phyloP scores from a whole-genome alignment of 2,329 filamentous ascomycete species.

The Colletotrichum orbiculare region DNA sequence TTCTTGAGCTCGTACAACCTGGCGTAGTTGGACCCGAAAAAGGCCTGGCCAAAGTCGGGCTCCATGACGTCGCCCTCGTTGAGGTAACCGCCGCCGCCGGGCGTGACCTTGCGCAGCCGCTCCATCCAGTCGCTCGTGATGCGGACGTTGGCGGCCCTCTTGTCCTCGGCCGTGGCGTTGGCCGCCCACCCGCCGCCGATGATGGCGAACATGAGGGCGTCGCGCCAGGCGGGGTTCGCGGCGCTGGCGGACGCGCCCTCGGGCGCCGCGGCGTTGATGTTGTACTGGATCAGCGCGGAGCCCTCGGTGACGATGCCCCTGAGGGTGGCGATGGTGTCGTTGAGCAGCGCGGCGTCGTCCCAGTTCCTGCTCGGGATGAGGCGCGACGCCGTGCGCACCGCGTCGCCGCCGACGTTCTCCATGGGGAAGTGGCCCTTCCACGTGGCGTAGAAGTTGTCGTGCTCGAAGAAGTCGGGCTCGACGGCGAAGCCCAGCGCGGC shows the following conservation, averaged over 20 bases:
- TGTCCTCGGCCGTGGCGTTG: constrained; percentile 26
- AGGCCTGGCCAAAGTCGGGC: constrained; percentile 44
- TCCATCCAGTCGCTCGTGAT: constrained; percentile 46
- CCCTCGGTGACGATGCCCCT: constrained; percentile 40
- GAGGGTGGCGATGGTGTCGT: constrained; percentile 44
- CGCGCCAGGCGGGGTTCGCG: constrained; percentile 60
- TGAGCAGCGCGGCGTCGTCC: constrained; percentile 37
- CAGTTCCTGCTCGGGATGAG: constrained; percentile 54
- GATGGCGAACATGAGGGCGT: constrained; percentile 50
- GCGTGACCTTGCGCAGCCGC: constrained; percentile 43
- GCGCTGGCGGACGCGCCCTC: constrained; percentile 45
- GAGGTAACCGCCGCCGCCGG: constrained; percentile 42
- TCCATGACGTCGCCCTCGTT: constrained; percentile 48
- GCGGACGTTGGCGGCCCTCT: constrained; percentile 41
- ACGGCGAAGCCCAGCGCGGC: constrained; percentile 43
- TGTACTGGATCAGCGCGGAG: constrained; percentile 39
- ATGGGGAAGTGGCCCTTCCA: constrained; percentile 54
- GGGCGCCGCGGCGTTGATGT: constrained; percentile 38
- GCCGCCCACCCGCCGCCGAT: constrained; percentile 32
- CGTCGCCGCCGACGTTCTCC: constrained; percentile 43
- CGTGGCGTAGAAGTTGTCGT: constrained; percentile 49
- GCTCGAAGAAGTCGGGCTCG: constrained; percentile 46
- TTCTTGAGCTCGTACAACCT: constrained; percentile 44
- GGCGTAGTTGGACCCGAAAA: constrained; percentile 46
- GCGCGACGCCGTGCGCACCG: constrained; percentile 48